Conservation (phyloP, 2,329 filamentous ascomycete genomes). For the Fonsecaea nubica region DNA sequence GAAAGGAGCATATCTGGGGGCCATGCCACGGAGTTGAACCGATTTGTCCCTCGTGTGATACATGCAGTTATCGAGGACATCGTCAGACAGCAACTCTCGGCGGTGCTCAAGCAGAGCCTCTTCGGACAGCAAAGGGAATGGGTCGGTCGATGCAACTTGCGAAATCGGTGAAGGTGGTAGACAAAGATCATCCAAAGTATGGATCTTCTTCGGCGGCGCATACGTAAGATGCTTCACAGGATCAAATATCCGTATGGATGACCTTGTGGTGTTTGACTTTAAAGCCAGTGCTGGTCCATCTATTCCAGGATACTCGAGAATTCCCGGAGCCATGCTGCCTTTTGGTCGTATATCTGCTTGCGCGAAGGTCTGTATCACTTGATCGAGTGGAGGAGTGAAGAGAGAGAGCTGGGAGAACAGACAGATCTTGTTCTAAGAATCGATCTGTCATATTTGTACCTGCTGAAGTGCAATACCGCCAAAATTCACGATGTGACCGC, state of each 20-base stretch:
- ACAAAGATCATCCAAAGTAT: constrained; percentile 29
- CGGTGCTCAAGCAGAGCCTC: constrained; percentile 67
- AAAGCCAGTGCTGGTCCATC: neutral
- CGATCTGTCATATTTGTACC: neutral
- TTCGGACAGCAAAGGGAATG: constrained; percentile 66
- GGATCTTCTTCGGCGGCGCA: constrained; percentile 16
- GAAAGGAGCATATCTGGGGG: constrained; percentile 64
- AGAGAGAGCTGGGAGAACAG: neutral
- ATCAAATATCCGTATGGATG: constrained; percentile 9
- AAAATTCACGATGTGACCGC: neutral
- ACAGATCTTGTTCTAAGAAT: neutral
- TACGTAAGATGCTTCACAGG: constrained; percentile 23
- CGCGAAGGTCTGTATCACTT: neutral
- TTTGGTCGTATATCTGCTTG: neutral
- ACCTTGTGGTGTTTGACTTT: neutral
- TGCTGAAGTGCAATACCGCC: neutral
- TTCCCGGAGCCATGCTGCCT: constrained; percentile 10
- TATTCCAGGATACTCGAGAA: neutral
- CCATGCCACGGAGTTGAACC: constrained; percentile 59
- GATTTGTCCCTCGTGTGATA: constrained; percentile 62
- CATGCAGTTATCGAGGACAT: constrained; percentile 62
- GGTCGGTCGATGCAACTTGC: constrained; percentile 61
- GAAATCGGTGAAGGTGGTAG: constrained; percentile 36
- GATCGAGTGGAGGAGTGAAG: too few relatives aligned
- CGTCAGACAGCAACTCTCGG: constrained; percentile 61